A percentile compares a stretch with the other conserved stretches of the same genome.
Evolutionary conservation across 2,329 filamentous ascomycete genomes (phyloP).

Genomic region (Aspergillus sp.): DNA sequence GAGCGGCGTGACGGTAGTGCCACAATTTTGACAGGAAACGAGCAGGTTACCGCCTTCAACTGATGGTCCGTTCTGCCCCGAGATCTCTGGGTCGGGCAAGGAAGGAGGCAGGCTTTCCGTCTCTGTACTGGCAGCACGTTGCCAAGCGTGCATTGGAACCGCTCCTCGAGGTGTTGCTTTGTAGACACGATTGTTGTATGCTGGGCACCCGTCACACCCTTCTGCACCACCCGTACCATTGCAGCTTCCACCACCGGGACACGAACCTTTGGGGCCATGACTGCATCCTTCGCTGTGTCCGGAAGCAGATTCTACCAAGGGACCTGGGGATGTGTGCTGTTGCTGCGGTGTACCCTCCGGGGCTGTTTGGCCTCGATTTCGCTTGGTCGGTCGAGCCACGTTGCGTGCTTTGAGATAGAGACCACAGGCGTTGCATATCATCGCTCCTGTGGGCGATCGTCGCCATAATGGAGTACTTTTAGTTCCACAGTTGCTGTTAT

Average conservation of each 20-base stretch:
- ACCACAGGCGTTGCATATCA: conserved; percentile 96
- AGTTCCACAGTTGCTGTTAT: conserved; percentile 78
- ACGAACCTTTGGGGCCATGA: conserved; percentile 62
- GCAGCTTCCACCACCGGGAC: conserved; percentile 86
- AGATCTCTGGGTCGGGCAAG: conserved; percentile 17
- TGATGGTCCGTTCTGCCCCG: conserved; percentile 12
- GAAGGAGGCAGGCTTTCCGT: conserved; percentile 8
- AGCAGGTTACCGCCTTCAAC: conserved; percentile 46
- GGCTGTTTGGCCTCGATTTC: conserved; percentile 59
- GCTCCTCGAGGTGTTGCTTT: conserved; percentile 60
- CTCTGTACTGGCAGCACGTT: conserved; percentile 24
- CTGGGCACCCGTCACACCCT: conserved; percentile 90
- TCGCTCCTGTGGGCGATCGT: conserved; percentile 82
- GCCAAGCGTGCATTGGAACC: conserved; percentile 23
- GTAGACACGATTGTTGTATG: conserved; percentile 92
- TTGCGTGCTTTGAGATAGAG: conserved; percentile 92
- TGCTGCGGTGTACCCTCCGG: conserved; percentile 15
- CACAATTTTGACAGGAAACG: conserved; percentile 93
- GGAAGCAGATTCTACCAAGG: conserved; percentile 28
- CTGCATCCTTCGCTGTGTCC: conserved; percentile 18
- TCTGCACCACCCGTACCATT: conserved; percentile 94
- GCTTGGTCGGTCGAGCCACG: conserved; percentile 76
- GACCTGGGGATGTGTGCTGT: conserved; percentile 21
- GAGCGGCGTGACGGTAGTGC: conserved; percentile 88
- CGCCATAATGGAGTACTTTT: conserved; percentile 92